phyloP scores from a whole-genome alignment of 345 rosid species.

The Stellera chamaejasme region DNA sequence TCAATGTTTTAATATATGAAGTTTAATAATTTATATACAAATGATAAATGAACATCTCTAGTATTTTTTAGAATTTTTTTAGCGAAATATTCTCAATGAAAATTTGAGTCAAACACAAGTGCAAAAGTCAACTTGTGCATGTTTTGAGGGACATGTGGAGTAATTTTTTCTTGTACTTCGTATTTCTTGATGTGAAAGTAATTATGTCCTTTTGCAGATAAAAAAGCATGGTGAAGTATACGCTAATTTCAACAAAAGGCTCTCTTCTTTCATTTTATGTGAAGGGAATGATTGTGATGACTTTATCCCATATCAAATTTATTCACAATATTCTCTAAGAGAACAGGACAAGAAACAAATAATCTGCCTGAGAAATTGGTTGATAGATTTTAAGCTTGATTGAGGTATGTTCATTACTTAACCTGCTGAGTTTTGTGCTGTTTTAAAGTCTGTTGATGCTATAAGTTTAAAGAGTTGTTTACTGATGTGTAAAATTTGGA shows the following conservation, averaged over 20 bases:
- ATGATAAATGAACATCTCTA: too few species aligned
- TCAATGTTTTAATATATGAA: not conserved
- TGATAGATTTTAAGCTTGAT: slow-evolving; percentile 20
- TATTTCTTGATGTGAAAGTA: too few species aligned
- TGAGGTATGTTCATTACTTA: slow-evolving; percentile 31
- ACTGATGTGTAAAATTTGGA: too few species aligned
- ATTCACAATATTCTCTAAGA: slow-evolving; percentile 37
- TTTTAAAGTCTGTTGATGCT: too few species aligned
- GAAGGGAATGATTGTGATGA: slow-evolving; percentile 29
- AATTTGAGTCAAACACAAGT: too few species aligned
- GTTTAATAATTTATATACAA: not conserved
- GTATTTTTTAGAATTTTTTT: too few species aligned
- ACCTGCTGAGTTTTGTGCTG: not conserved
- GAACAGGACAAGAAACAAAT: slow-evolving; percentile 38
- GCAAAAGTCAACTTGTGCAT: too few species aligned
- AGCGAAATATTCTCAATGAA: too few species aligned
- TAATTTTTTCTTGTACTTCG: too few species aligned
- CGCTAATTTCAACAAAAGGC: slow-evolving; percentile 48
- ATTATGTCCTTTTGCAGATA: slow-evolving; percentile 30
- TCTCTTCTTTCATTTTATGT: slow-evolving; percentile 65
- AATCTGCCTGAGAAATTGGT: slow-evolving; percentile 36
- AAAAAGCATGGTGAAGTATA: slow-evolving; percentile 31
- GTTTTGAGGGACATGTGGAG: too few species aligned
- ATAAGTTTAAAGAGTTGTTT: not conserved
- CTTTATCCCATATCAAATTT: slow-evolving; percentile 49